phyloP scores from a whole-genome alignment of 108 stramenopile genomes.

The Chaetoceros tenuissimus region DNA sequence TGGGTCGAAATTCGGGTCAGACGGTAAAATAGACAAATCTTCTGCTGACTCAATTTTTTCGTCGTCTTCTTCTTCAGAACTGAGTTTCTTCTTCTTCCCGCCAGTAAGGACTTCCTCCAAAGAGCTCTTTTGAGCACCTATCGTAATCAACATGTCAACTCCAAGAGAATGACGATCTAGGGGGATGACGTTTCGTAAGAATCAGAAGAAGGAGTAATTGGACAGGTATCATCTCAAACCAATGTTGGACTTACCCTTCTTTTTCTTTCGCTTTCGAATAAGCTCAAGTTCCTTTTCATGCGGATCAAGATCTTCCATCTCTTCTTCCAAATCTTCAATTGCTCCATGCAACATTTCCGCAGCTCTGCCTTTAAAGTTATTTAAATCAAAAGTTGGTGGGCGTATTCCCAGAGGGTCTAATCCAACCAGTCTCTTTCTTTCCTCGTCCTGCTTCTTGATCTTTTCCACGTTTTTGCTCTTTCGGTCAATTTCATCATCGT shows the following conservation, averaged over 20 bases:
- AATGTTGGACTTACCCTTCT: conserved; percentile 5
- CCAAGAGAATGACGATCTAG: too few relatives aligned
- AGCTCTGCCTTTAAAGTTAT: conserved; percentile 38
- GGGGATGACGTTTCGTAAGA: too few relatives aligned
- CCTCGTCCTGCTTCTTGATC: conserved; percentile 55
- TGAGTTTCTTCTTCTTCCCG: conserved; percentile 3
- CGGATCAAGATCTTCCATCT: conserved; percentile 23
- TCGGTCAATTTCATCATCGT: conserved; percentile 6
- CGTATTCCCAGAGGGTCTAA: conserved; percentile 69
- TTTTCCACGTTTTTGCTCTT: conserved; percentile 45
- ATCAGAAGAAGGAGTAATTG: too few relatives aligned
- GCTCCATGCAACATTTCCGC: conserved; percentile 49
- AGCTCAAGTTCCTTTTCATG: conserved; percentile 25
- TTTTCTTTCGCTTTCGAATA: background rate
- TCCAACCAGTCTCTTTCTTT: conserved; percentile 48
- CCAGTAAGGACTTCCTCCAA: conserved; percentile 32
- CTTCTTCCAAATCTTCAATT: conserved; percentile 41
- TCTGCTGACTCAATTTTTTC: background rate
- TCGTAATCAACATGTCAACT: conserved; percentile 41
- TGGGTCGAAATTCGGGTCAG: conserved; percentile 73
- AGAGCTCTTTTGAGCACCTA: conserved; percentile 61
- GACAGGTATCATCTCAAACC: too few relatives aligned
- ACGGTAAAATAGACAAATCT: conserved; percentile 55
- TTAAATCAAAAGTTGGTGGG: conserved; percentile 47
- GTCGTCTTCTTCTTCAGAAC: conserved; percentile 4